Evolutionary conservation across 352 stramenopile genomes (phyloP).

Genomic region (Pythium sukuiense): DNA sequence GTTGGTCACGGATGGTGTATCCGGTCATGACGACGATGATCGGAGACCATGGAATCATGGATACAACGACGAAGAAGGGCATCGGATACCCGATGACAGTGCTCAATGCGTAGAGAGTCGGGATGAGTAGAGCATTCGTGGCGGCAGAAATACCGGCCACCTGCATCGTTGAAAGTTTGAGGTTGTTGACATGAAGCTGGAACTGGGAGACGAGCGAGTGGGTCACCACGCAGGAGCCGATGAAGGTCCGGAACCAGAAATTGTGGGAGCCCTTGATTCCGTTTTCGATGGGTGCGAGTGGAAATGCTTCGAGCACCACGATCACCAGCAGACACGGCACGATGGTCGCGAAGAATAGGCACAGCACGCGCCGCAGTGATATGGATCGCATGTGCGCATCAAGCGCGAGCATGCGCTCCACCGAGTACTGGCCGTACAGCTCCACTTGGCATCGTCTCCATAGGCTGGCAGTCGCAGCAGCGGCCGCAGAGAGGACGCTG

Average conservation of each 20-base stretch:
- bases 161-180: background rate
- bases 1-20: background rate
- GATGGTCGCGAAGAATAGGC: background rate
- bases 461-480: background rate
- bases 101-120: background rate
- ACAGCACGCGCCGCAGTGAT: too few relatives aligned
- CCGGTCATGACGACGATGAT: background rate
- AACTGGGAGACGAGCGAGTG: background rate
- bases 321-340: background rate
- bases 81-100: background rate
- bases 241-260: constrained; percentile 15
- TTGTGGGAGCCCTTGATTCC: background rate
- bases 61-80: constrained; percentile 4
- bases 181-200: background rate
- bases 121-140: background rate
- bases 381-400: too few relatives aligned
- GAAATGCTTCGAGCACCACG: background rate
- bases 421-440: constrained; percentile 30
- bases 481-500: background rate
- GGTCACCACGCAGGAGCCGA: constrained; percentile 1
- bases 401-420: constrained; percentile 1
- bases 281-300: background rate
- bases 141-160: background rate
- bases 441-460: constrained; percentile 19
- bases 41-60: constrained; percentile 4